phyloP scores from a whole-genome alignment of 164 flowering plant species.

The Annona squamosa region DNA sequence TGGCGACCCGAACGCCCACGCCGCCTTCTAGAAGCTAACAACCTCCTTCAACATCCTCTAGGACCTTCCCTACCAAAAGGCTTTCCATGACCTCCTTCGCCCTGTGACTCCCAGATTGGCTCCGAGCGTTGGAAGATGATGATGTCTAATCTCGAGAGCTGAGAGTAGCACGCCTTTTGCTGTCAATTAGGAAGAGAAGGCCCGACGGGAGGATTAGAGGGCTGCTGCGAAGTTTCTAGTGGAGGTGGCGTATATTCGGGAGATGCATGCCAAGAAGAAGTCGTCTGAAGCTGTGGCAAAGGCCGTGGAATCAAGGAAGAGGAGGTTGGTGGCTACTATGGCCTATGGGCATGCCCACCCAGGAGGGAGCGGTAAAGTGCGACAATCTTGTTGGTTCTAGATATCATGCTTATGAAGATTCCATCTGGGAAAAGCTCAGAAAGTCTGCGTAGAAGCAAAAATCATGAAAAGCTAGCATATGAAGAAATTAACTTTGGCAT shows the following conservation, averaged over 20 bases:
- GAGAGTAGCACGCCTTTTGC: conserved; percentile 57
- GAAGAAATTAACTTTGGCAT: too few relatives aligned
- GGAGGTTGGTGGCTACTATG: conserved; percentile 70
- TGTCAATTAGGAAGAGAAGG: conserved; percentile 27
- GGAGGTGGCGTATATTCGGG: conserved; percentile 60
- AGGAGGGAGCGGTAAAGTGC: conserved; percentile 32
- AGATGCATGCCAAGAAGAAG: conserved; percentile 41
- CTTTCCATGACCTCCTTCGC: conserved; percentile 63
- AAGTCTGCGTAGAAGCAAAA: conserved; percentile 29
- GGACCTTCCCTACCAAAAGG: conserved; percentile 59
- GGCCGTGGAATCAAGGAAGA: conserved; percentile 14
- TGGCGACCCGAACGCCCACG: conserved; percentile 65
- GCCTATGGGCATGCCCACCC: conserved; percentile 70
- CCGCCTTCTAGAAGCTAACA: conserved; percentile 52
- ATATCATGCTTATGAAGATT: conserved; percentile 58
- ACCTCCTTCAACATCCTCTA: conserved; percentile 65
- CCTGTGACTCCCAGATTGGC: conserved; percentile 35
- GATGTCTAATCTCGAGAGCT: conserved; percentile 68
- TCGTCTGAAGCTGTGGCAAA: conserved; percentile 6
- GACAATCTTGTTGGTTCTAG: conserved; percentile 50
- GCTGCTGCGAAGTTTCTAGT: conserved; percentile 51
- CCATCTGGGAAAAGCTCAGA: conserved; percentile 52
- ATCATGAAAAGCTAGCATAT: too few relatives aligned
- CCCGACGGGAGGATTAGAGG: conserved; percentile 50
- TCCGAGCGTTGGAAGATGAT: conserved; percentile 57